Evolutionary conservation across 192 early-diverging fungal genomes (phyloP).

Genomic region (Linnemannia schmuckeri): DNA sequence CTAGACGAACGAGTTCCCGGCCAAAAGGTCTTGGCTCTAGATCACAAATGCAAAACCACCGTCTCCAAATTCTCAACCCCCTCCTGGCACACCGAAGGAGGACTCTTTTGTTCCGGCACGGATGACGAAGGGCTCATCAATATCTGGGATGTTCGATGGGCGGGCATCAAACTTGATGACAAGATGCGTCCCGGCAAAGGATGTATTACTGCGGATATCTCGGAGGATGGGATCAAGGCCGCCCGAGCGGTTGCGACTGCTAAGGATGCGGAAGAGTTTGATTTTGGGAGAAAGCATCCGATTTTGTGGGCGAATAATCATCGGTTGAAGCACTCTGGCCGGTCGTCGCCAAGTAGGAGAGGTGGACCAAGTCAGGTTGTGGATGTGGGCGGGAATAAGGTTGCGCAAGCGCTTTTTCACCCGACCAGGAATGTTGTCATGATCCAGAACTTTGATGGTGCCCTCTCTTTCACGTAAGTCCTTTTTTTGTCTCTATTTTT

Average conservation of each 20-base stretch:
- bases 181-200: constrained; percentile 17
- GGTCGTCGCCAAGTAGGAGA: not conserved
- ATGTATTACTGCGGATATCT: constrained; percentile 12
- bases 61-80: constrained; percentile 14
- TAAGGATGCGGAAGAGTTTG: not conserved
- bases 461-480: constrained; percentile 35
- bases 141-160: constrained; percentile 53
- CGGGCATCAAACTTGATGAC: not conserved
- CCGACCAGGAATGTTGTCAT: constrained; percentile 36
- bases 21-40: constrained; percentile 1
- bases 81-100: constrained; percentile 49
- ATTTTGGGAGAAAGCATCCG: not conserved
- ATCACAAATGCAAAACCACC: not conserved
- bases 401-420: constrained; percentile 32
- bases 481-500: not conserved
- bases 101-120: constrained; percentile 23
- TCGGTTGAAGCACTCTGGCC: not conserved
- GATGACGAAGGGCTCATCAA: constrained; percentile 6
- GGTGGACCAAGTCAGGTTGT: constrained; percentile 32
- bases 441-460: constrained; percentile 3
- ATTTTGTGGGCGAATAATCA: not conserved
- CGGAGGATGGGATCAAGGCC: not conserved
- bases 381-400: constrained; percentile 8
- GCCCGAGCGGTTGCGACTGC: not conserved
- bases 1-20: constrained; percentile 26